Evolutionary conservation across 805 yeast species (phyloP), one percentile per base, ranked within the genome.

Genomic region (Yarrowia deformans): DNA sequence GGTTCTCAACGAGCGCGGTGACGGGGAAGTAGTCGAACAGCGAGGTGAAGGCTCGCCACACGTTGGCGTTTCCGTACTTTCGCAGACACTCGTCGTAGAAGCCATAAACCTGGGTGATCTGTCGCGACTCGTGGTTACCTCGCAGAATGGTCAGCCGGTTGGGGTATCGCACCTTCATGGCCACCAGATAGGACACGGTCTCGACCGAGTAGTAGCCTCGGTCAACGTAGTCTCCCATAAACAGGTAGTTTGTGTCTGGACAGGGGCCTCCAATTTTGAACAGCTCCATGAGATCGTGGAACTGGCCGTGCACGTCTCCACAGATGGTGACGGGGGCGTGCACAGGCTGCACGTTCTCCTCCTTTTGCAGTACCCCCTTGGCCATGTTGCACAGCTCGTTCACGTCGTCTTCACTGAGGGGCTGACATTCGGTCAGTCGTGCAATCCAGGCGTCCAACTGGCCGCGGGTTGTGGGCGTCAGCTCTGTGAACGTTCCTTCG

Each of bases 241-340:
- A 93, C 71, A 93, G 80, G 78, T 93, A 93, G 80, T 91, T 92
- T 14, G 97, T 93, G 75, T 88, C 93, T 1, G 98, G 98, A 75
- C 97, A 91, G 70, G 95, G 96, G 18, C 98, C 98, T 54, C 97
- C 98, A 74, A 93, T 93, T 77, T 92, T 91, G 81, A 93, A 93
- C 72, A 93, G 83, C 80, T 93, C 98, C 90, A 93, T 91, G 77
- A 93, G 84, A 81, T 93, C 98, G 80, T 93, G 97, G 79, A 93
- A 93, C 81, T 93, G 98, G 52, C 98, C 98, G 77, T 93, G 98
- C 63, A 93, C 96, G 80, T 93, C 98, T 74, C 98, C 98, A 82
- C 98, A 93, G 72, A 93, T 93, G 37, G 98, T 93, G 60, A 93
- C 98, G 13, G 98, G 98, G 8, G 93, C 97, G 72, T 87, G 87